These are phyloP conservation scores for Daldinia caldariorum DNA, from an alignment of 495 filamentous ascomycete genomes.

Conservation along the genomic window DNA sequence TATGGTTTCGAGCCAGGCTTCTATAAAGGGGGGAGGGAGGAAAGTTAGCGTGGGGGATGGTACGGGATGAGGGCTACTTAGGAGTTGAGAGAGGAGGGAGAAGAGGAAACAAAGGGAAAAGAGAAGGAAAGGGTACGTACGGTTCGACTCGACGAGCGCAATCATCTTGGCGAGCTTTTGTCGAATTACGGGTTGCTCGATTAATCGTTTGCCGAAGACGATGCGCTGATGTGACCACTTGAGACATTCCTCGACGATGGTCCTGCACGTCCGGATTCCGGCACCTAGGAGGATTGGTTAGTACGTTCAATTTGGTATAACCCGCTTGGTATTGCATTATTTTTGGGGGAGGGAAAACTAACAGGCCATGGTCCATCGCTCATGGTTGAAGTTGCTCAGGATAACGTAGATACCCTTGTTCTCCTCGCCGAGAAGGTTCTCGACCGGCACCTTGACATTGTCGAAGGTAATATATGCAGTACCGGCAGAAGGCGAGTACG, in stretches of 20 bases:
- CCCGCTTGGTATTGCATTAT: too few relatives aligned
- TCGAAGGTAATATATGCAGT: slow-evolving; percentile 86
- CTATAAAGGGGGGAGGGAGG: neutral
- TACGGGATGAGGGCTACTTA: neutral
- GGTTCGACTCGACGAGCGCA: slow-evolving; percentile 78
- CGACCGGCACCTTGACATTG: slow-evolving; percentile 84
- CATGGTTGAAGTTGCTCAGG: slow-evolving; percentile 87
- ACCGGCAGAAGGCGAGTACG: slow-evolving; percentile 80
- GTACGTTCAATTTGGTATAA: slow-evolving; percentile 4
- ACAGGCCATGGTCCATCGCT: slow-evolving; percentile 75
- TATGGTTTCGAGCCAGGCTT: slow-evolving; percentile 86
- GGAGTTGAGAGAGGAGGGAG: too few relatives aligned
- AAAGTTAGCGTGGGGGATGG: neutral
- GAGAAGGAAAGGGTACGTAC: neutral
- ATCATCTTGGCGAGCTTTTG: slow-evolving; percentile 94
- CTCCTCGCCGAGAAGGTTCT: slow-evolving; percentile 83
- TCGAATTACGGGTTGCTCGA: slow-evolving; percentile 86
- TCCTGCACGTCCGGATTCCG: slow-evolving; percentile 70
- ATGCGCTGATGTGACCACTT: slow-evolving; percentile 91
- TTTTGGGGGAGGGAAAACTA: slow-evolving; percentile 20
- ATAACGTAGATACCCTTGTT: slow-evolving; percentile 91
- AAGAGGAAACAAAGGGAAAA: too few relatives aligned
- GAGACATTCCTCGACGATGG: slow-evolving; percentile 83
- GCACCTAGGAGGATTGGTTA: slow-evolving; percentile 53
- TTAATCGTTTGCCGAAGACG: slow-evolving; percentile 83